A percentile compares a stretch with the other conserved stretches of the same genome.
Conservation (phyloP, 306 rosid genomes). For the Malus asiatica region DNA sequence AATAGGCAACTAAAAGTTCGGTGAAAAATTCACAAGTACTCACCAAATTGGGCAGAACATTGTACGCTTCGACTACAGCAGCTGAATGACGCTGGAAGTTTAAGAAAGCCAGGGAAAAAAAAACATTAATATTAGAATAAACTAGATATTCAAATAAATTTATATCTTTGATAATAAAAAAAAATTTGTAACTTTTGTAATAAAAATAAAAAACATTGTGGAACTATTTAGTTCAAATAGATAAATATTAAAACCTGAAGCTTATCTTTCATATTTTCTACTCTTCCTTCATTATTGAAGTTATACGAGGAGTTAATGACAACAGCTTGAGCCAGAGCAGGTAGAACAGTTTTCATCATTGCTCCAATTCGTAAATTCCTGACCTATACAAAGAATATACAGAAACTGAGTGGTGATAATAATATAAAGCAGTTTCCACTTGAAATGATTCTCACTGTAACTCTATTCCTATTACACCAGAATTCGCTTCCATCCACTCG, state of each 20-base stretch:
- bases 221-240: not conserved
- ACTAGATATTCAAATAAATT: constrained; percentile 1
- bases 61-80: constrained; percentile 71
- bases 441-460: not conserved
- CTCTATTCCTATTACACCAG: not conserved
- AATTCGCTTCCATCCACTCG: not conserved
- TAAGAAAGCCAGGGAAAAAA: constrained; percentile 5
- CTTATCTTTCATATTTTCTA: constrained; percentile 56
- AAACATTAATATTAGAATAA: not conserved
- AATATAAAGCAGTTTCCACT: not conserved
- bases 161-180: not conserved
- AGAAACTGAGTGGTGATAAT: not conserved
- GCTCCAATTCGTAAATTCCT: constrained; percentile 87
- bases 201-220: not conserved
- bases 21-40: not conserved
- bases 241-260: constrained; percentile 51
- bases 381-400: constrained; percentile 38
- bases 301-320: constrained; percentile 46
- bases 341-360: constrained; percentile 82
- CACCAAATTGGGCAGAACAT: constrained; percentile 76
- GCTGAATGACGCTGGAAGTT: constrained; percentile 49
- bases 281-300: constrained; percentile 35
- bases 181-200: not conserved
- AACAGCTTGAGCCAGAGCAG: constrained; percentile 84
- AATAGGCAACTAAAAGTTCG: not conserved